Evolutionary conservation across 495 filamentous ascomycete genomes (phyloP).

Genomic region (Xeromyces bisporus): DNA sequence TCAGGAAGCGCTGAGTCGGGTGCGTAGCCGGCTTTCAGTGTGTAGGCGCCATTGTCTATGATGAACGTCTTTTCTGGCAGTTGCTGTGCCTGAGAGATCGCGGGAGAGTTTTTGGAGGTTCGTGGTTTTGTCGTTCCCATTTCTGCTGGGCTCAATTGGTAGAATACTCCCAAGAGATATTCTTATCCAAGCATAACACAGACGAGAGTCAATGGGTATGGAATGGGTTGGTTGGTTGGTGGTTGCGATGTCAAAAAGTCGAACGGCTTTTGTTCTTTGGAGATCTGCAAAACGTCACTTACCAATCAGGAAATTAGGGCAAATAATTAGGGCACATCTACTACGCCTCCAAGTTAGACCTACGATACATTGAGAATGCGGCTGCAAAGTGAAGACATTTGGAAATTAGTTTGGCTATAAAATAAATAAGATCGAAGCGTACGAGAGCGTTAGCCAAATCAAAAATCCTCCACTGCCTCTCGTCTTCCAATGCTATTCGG

Average conservation of each 20-base stretch:
- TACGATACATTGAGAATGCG: too few species aligned
- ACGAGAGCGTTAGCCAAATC: too few species aligned
- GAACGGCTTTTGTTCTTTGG: neutral
- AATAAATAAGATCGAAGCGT: neutral
- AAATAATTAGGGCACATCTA: slow-evolving; percentile 8
- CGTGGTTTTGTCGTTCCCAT: slow-evolving; percentile 27
- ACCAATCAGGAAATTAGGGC: slow-evolving; percentile 16
- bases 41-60: slow-evolving; percentile 87
- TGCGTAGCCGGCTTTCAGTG: slow-evolving; percentile 82
- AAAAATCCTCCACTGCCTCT: slow-evolving; percentile 25
- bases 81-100: slow-evolving; percentile 12
- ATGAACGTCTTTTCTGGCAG: slow-evolving; percentile 57
- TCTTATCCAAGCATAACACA: slow-evolving; percentile 1
- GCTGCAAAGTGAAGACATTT: too few species aligned
- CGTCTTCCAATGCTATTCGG: slow-evolving; percentile 24
- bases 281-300: neutral
- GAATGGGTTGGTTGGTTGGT: neutral
- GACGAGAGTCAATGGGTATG: neutral
- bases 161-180: slow-evolving; percentile 5
- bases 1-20: slow-evolving; percentile 18
- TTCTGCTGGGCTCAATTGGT: neutral
- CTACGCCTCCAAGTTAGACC: too few species aligned
- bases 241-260: neutral
- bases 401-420: too few species aligned
- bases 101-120: slow-evolving; percentile 15